Evolutionary conservation across 768 basidiomycete genomes (phyloP).

Genomic region (Psilocybe azurescens): DNA sequence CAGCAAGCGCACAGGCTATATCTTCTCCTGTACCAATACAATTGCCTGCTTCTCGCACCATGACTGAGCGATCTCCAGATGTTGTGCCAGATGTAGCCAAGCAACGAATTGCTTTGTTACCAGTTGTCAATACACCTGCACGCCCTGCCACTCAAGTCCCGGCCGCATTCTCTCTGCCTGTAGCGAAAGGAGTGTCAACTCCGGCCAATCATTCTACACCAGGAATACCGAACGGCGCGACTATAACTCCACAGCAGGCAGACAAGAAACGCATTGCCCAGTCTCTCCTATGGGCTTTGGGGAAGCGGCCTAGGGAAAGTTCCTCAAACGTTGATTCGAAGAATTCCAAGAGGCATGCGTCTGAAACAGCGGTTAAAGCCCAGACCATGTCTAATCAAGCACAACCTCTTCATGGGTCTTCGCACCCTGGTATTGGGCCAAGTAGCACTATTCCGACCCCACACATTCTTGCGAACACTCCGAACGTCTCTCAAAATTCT

Average conservation of each 20-base stretch:
- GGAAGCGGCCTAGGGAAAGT: constrained; percentile 33
- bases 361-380: neutral
- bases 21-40: neutral
- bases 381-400: neutral
- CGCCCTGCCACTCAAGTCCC: neutral
- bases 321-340: constrained; percentile 7
- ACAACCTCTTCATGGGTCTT: too few species aligned
- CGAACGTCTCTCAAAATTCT: neutral
- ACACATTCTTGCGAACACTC: neutral
- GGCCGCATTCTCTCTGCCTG: neutral
- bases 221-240: neutral
- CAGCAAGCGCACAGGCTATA: neutral
- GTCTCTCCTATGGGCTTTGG: constrained; percentile 61
- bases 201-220: neutral
- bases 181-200: neutral
- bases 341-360: constrained; percentile 28
- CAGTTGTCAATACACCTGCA: neutral
- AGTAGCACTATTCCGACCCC: neutral
- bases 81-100: too few species aligned
- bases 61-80: neutral
- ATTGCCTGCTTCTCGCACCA: neutral
- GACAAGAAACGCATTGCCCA: constrained; percentile 57
- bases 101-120: too few species aligned
- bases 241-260: constrained; percentile 45
- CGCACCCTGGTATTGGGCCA: too few species aligned